Evolutionary conservation across 2,329 filamentous ascomycete genomes (phyloP).

Genomic region (Aspergillus intermedius): DNA sequence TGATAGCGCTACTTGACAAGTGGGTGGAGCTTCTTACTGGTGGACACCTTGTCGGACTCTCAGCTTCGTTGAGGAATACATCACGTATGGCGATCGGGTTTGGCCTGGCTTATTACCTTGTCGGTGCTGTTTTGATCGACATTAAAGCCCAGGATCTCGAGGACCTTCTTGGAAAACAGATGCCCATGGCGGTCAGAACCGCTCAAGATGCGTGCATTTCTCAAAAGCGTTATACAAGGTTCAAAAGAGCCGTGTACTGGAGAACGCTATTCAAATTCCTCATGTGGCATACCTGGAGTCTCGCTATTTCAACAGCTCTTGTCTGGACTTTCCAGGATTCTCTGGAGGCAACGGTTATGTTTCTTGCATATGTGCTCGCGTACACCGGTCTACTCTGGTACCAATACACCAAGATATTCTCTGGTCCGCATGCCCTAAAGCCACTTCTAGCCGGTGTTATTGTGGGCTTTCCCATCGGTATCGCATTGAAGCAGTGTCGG

Average conservation of each 20-base stretch:
- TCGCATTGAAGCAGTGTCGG: constrained; percentile 35
- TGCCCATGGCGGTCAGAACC: constrained; percentile 35
- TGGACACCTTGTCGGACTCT: constrained; percentile 35
- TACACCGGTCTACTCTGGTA: constrained; percentile 51
- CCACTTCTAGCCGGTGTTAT: constrained; percentile 42
- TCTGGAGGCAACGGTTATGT: constrained; percentile 42
- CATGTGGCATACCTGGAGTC: constrained; percentile 47
- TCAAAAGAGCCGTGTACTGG: constrained; percentile 47
- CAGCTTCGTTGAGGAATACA: constrained; percentile 26
- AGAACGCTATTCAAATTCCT: constrained; percentile 45
- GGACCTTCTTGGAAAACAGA: constrained; percentile 37
- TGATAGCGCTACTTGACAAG: constrained; percentile 51
- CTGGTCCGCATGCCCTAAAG: constrained; percentile 44
- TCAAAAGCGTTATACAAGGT: constrained; percentile 40
- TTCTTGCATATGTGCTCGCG: constrained; percentile 43
- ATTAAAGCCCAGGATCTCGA: constrained; percentile 49
- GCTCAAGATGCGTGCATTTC: constrained; percentile 39
- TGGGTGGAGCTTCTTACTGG: constrained; percentile 48
- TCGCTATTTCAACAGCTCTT: constrained; percentile 44
- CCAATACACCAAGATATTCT: constrained; percentile 49
- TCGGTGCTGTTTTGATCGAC: constrained; percentile 52
- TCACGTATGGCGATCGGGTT: constrained; percentile 48
- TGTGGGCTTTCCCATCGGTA: constrained; percentile 43
- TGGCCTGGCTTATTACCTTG: constrained; percentile 52
- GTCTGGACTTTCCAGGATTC: constrained; percentile 48